Base-by-base conservation (phyloP, 768 basidiomycete genomes). In the Pleurotus salmoneostramineus region DNA sequence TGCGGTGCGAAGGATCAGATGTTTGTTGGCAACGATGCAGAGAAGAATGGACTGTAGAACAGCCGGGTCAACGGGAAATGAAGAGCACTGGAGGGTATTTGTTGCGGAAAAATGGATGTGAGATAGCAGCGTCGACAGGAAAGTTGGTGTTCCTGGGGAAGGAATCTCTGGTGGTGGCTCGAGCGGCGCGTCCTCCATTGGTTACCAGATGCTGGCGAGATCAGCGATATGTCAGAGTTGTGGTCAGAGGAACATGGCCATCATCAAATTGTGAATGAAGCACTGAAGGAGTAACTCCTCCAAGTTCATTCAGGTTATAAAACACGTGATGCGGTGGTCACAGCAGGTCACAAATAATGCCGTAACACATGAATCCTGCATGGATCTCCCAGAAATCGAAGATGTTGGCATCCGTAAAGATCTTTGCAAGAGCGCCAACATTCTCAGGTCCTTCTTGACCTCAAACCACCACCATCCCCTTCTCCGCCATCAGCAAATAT, bases 31-130 rank as follows among this genome's bases (percentile, higher is more conserved):
- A 36, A 88, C 71, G 48, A 91, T 73, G 66, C 81, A 88, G 3
- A 87, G 78, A 33, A 91, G 78, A 12, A 90, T 71, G 17, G 85
- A 83, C 66, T 86, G 87, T 17, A 90, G 69, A 43, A 89, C 78
- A 52, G 83, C 78, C 7, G 81, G 75, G 54, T 91, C 87, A 2
- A 89, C n/a, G 57, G 6, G 85, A 85, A 12, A 86, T 66, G 50
- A 11, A 6, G 27, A 15, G 48, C 48, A 32, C 17, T 49, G 48
- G 48, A 31, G 15, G 11, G 11, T 31, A 40, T 42, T 42, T 31
- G 40, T 43, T 3, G 71, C 69, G 5, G 70, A 67, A n/a, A 73
- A 62, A 40, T 74, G 79, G 54, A 87, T 67, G 58, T 79, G 72
- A 3, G 71, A 66, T 8, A 88, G 62, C 32, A 87, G 65, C 1